Conservation (phyloP, 495 filamentous ascomycete genomes). For the Cladorrhinum samala region DNA sequence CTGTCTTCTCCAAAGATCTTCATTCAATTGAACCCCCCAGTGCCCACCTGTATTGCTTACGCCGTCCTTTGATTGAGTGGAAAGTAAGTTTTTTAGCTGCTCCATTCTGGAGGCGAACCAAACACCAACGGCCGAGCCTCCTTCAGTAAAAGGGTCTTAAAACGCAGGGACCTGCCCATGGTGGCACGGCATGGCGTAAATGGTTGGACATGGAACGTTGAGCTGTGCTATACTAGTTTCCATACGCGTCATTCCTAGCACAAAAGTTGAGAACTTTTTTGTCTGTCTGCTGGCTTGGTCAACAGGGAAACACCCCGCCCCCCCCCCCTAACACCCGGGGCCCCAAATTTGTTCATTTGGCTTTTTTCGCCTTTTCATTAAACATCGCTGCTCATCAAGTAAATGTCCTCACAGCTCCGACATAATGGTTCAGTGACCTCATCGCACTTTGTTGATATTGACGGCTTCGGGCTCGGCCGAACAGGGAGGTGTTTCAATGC, state of each 20-base stretch:
- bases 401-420: too few species aligned
- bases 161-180: constrained; percentile 5
- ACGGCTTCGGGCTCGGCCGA: too few species aligned
- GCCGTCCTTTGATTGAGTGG: not conserved
- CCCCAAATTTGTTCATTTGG: too few species aligned
- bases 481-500: too few species aligned
- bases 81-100: not conserved
- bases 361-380: too few species aligned
- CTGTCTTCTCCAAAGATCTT: not conserved
- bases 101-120: too few species aligned
- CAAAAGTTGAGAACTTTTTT: not conserved
- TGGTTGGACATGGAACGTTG: constrained; percentile 6
- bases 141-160: not conserved
- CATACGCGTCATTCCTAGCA: constrained; percentile 1
- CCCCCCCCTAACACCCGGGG: too few species aligned
- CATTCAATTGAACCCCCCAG: not conserved
- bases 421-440: too few species aligned
- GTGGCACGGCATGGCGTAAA: constrained; percentile 4
- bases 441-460: too few species aligned
- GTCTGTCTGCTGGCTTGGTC: too few species aligned
- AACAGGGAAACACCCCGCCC: too few species aligned
- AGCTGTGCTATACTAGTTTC: not conserved
- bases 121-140: not conserved
- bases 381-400: too few species aligned
- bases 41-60: not conserved